A percentile compares a stretch with the other conserved stretches of the same genome.
phyloP scores from a whole-genome alignment of 2,329 filamentous ascomycete genomes.

The Penicillium vulpinum region DNA sequence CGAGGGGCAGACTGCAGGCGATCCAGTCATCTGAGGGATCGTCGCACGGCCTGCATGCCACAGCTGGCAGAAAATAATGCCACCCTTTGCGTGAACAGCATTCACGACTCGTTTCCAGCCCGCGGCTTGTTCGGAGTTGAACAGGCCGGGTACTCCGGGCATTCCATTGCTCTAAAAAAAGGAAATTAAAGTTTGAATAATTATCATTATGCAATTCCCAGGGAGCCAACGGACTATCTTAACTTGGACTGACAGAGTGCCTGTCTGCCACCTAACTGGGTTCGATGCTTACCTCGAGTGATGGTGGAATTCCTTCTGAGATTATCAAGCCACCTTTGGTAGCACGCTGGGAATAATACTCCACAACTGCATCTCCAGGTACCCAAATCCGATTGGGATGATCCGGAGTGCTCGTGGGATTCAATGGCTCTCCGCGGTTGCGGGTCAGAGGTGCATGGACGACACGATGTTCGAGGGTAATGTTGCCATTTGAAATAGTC shows the following conservation, averaged over 20 bases:
- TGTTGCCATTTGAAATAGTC: constrained; percentile 49
- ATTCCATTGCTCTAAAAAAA: constrained; percentile 39
- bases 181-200: constrained; percentile 25
- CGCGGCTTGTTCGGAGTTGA: constrained; percentile 43
- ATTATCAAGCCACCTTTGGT: constrained; percentile 41
- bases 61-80: constrained; percentile 47
- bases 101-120: constrained; percentile 55
- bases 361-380: constrained; percentile 43
- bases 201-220: neutral
- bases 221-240: neutral
- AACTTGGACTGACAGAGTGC: neutral
- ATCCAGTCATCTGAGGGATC: constrained; percentile 43
- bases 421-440: constrained; percentile 52
- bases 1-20: constrained; percentile 40
- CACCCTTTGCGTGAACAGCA: constrained; percentile 53
- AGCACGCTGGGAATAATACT: constrained; percentile 44
- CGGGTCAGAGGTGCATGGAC: constrained; percentile 56
- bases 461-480: constrained; percentile 54
- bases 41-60: constrained; percentile 52
- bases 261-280: neutral
- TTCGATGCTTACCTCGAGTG: constrained; percentile 35
- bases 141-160: constrained; percentile 39
- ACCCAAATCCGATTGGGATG: constrained; percentile 53
- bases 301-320: constrained; percentile 40
- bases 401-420: constrained; percentile 45